Evolutionary conservation across 129 eudicot species (phyloP).

Genomic region (Escallonia herrerae): DNA sequence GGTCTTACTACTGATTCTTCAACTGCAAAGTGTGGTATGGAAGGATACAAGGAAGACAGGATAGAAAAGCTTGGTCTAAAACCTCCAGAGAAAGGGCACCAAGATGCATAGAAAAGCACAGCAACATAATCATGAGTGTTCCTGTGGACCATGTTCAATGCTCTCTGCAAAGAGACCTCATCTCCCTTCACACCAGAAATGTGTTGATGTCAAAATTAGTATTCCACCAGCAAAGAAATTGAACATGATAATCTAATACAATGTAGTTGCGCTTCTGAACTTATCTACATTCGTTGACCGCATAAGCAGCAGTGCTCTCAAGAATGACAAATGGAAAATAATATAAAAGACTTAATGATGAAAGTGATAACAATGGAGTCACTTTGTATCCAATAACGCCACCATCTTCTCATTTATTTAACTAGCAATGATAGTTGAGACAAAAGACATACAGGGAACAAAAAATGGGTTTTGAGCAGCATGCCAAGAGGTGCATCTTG

Average conservation of each 20-base stretch:
- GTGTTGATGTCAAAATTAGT: slow-evolving; percentile 12
- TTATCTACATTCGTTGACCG: too few species aligned
- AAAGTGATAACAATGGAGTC: too few species aligned
- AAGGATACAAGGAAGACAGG: slow-evolving; percentile 59
- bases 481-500: too few species aligned
- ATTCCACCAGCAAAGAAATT: background rate
- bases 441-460: too few species aligned
- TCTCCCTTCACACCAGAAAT: slow-evolving; percentile 52
- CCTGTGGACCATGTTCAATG: slow-evolving; percentile 41
- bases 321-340: too few species aligned
- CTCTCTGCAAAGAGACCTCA: slow-evolving; percentile 63
- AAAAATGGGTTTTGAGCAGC: too few species aligned
- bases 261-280: background rate
- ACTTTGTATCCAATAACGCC: too few species aligned
- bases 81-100: slow-evolving; percentile 79
- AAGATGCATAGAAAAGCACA: slow-evolving; percentile 74
- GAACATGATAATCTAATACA: background rate
- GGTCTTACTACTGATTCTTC: slow-evolving; percentile 71
- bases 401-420: too few species aligned
- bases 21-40: slow-evolving; percentile 76
- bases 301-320: too few species aligned
- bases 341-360: too few species aligned
- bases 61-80: slow-evolving; percentile 59
- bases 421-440: too few species aligned
- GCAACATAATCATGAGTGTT: slow-evolving; percentile 51